Conservation (phyloP, 2,329 filamentous ascomycete species). For the Paecilomyces formosus region DNA sequence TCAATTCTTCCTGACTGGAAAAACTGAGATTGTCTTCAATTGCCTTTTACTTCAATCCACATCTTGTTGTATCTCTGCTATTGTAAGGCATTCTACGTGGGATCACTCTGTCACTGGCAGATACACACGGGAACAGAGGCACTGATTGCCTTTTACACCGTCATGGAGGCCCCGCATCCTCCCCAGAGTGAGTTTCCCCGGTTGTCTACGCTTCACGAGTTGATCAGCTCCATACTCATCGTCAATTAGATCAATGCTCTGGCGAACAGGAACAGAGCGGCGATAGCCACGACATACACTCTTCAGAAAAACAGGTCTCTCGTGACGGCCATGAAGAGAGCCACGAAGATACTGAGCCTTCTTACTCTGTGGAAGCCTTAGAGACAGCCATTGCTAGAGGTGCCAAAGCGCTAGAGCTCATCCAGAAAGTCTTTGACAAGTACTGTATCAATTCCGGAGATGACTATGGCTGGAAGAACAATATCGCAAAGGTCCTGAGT, state of each 20-base stretch:
- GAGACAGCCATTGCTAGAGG: background rate
- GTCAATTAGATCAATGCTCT: background rate
- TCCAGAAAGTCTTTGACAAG: background rate
- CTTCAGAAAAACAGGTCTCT: background rate
- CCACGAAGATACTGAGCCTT: background rate
- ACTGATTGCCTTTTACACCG: too few relatives aligned
- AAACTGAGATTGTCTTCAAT: too few relatives aligned
- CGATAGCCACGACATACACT: background rate
- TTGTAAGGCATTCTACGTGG: too few relatives aligned
- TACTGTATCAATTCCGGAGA: background rate
- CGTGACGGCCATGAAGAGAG: background rate
- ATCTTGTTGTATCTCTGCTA: too few relatives aligned
- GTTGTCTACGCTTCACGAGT: background rate
- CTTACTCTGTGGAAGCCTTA: background rate
- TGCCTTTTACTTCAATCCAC: too few relatives aligned
- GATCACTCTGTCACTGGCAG: too few relatives aligned
- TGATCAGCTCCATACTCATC: background rate
- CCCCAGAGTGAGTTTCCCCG: background rate
- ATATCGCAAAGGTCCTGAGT: background rate
- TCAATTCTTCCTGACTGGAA: too few relatives aligned
- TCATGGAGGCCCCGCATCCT: background rate
- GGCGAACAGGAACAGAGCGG: background rate
- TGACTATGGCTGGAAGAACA: background rate
- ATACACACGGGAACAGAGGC: too few relatives aligned
- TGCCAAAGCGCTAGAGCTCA: background rate